Evolutionary conservation across 345 rosid species (phyloP), one percentile per base, ranked within the genome.

Genomic region (Clarkia xantiana): DNA sequence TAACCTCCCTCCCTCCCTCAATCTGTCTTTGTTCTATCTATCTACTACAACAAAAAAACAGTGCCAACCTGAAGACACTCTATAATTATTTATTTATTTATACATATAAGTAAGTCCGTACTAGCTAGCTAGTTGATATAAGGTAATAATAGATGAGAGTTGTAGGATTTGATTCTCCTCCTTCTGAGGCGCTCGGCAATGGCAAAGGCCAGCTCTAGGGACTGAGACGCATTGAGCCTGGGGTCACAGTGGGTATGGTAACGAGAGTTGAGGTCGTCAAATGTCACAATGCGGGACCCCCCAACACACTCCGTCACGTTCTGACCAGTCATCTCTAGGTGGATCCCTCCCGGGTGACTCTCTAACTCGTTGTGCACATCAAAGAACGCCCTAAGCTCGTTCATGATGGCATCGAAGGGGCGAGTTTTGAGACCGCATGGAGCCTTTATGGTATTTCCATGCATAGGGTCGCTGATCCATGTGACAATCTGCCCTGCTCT

Each of bases 381-480:
- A 36, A 75, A 80, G 71, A 80, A 76, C 14, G 89, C 85, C 64
- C 73, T 75, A 59, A 78, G 73, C 62, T 81, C 82, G 34, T 78
- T 82, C 89, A 71, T 67, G 67, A 86, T 86, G 60, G 96, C 55
- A 77, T 86, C 96, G 5, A 86, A 86, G 8, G 96, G 94, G 34
- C 96, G 90, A 59, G 94, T 86, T 73, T 86, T 86, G 52, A 86
- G 83, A 61, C 96, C 96, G 10, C 86, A 80, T n/a, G 96, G 96
- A 67, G 94, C 94, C 73, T 86, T 86, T 45, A 86, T 83, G 64
- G 95, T 86, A 84, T 86, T 86, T 53, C 95, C 95, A 42, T 86
- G 96, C 96, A 86, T 83, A 45, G 96, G 96, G 67, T 86, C 96
- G 61, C 94, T 83, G 59, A 86, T 90, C 94, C 96, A 86, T 15